Conservation (phyloP, 805 yeast species). For the Starmerella scarabaei region DNA sequence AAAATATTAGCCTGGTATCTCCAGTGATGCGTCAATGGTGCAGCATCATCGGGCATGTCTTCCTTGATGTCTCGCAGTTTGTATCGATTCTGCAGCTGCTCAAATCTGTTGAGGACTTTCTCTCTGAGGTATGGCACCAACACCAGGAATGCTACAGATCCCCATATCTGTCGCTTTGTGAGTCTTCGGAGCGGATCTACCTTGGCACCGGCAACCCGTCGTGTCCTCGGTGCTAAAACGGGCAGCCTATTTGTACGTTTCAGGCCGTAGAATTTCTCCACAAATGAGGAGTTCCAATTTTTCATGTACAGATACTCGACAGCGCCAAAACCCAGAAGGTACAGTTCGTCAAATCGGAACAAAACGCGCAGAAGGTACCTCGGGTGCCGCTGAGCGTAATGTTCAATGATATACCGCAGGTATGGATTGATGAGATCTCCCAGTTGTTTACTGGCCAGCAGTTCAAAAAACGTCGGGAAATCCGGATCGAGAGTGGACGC, state of each 20-base stretch:
- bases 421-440: constrained; percentile 72
- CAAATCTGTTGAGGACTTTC: constrained; percentile 53
- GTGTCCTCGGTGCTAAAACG: constrained; percentile 22
- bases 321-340: constrained; percentile 43
- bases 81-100: constrained; percentile 46
- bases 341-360: constrained; percentile 66
- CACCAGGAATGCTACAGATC: constrained; percentile 41
- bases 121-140: constrained; percentile 57
- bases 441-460: constrained; percentile 68
- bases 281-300: constrained; percentile 72
- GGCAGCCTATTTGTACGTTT: constrained; percentile 40
- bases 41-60: constrained; percentile 19
- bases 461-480: constrained; percentile 79
- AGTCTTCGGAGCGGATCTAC: constrained; percentile 44
- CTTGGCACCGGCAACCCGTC: constrained; percentile 25
- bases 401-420: constrained; percentile 61
- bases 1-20: constrained; percentile 23
- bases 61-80: constrained; percentile 36
- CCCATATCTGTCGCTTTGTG: constrained; percentile 38
- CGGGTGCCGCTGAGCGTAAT: constrained; percentile 71
- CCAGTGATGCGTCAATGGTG: constrained; percentile 21
- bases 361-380: constrained; percentile 47
- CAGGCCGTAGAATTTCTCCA: constrained; percentile 85
- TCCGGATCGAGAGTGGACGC: constrained; percentile 62
- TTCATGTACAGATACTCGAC: constrained; percentile 61